Evolutionary conservation across 1,284 basidiomycete genomes (phyloP).

Genomic region (Apiotrichum montevideense): DNA sequence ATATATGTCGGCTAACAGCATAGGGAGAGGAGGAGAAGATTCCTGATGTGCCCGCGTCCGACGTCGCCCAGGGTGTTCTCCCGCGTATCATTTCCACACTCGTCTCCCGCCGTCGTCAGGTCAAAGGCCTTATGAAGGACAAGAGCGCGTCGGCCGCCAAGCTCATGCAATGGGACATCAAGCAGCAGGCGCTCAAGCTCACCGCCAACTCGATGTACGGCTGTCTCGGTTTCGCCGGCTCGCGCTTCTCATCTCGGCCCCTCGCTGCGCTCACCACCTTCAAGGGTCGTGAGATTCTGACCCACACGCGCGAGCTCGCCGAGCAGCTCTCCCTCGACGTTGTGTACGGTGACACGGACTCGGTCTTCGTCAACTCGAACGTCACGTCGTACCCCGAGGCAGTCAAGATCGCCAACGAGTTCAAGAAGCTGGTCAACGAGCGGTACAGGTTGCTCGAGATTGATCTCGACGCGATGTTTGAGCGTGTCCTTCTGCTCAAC

Average conservation of each 20-base stretch:
- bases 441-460: slow-evolving; percentile 93
- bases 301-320: slow-evolving; percentile 85
- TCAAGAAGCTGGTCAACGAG: slow-evolving; percentile 96
- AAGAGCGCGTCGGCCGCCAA: slow-evolving; percentile 67
- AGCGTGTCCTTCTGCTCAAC: slow-evolving; percentile 85
- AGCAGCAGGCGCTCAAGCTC: slow-evolving; percentile 93
- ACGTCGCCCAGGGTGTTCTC: slow-evolving; percentile 76
- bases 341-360: slow-evolving; percentile 98
- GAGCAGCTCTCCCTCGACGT: slow-evolving; percentile 85
- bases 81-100: slow-evolving; percentile 93
- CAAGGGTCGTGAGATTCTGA: slow-evolving; percentile 96
- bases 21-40: slow-evolving; percentile 66
- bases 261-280: slow-evolving; percentile 94
- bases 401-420: slow-evolving; percentile 79
- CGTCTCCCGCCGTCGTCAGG: slow-evolving; percentile 79
- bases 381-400: slow-evolving; percentile 82
- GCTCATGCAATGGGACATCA: slow-evolving; percentile 89
- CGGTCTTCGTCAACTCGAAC: slow-evolving; percentile 97
- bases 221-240: slow-evolving; percentile 96
- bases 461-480: slow-evolving; percentile 90
- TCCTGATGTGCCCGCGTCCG: slow-evolving; percentile 74
- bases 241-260: slow-evolving; percentile 93
- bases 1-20: neutral
- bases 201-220: slow-evolving; percentile 99
- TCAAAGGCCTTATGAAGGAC: slow-evolving; percentile 95